Percentiles rank a stretch among this genome's conserved stretches.
These are phyloP conservation scores for Solanum gracilifrons DNA, from an alignment of 257 asterid species.

Conservation along the genomic window DNA sequence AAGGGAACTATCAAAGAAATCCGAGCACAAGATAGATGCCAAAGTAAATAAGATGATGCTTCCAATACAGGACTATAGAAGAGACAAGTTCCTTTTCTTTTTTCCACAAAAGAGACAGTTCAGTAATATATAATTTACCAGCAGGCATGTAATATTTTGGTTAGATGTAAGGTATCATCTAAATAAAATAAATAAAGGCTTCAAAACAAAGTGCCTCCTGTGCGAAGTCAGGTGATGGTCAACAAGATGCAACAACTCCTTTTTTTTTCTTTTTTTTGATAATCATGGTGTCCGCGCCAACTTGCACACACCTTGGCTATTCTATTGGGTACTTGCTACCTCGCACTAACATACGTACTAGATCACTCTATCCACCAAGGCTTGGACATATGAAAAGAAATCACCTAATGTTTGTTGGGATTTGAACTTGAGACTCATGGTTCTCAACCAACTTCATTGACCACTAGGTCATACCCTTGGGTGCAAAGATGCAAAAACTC, in stretches of 20 bases:
- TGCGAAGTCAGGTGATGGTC: not conserved
- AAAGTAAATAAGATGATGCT: not conserved
- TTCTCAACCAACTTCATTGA: not conserved
- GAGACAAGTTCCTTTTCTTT: not conserved
- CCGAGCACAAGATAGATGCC: not conserved
- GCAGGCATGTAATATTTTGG: not conserved
- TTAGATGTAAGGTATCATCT: not conserved
- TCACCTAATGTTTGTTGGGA: not conserved
- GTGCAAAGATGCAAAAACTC: not conserved
- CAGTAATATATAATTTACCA: not conserved
- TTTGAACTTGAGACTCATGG: not conserved
- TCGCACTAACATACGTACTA: no score
- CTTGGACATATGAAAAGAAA: not conserved
- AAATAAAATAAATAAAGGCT: not conserved
- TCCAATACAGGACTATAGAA: not conserved
- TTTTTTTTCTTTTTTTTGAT: not conserved
- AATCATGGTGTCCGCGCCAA: not conserved
- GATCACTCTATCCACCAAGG: not conserved
- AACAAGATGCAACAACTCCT: not conserved
- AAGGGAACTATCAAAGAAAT: slow-evolving; percentile 20
- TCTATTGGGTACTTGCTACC: not conserved
- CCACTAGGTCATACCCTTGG: not conserved
- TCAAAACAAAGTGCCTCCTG: not conserved
- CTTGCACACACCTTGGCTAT: not conserved
- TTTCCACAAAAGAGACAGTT: not conserved